A percentile compares a stretch with the other conserved stretches of the same genome.
phyloP scores from a whole-genome alignment of 2,329 filamentous ascomycete genomes.

The Fusarium sp. region DNA sequence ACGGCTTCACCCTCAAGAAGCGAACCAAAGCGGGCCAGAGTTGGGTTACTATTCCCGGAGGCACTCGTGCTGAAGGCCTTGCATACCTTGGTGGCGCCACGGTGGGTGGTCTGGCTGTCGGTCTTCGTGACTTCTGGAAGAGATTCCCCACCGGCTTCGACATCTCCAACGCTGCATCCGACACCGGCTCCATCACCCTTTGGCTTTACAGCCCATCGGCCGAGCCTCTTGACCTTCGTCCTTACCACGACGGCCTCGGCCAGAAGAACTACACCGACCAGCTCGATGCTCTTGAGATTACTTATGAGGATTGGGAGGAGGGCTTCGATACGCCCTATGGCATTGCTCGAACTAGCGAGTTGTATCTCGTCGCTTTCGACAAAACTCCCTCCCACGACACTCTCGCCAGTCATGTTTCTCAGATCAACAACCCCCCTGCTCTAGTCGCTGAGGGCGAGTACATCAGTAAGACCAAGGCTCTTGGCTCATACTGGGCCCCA shows the following conservation, averaged over 20 bases:
- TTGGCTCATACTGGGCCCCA: slow-evolving; percentile 66
- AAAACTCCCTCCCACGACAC: slow-evolving; percentile 61
- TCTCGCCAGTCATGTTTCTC: slow-evolving; percentile 56
- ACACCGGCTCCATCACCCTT: slow-evolving; percentile 64
- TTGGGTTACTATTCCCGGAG: slow-evolving; percentile 69
- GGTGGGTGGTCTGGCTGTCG: slow-evolving; percentile 67
- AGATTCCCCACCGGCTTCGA: slow-evolving; percentile 69
- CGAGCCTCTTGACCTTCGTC: slow-evolving; percentile 65
- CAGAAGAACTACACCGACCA: slow-evolving; percentile 67
- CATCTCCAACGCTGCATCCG: slow-evolving; percentile 60
- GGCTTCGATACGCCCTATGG: slow-evolving; percentile 67
- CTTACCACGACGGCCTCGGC: slow-evolving; percentile 68
- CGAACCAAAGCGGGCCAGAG: slow-evolving; percentile 66
- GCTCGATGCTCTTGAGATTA: slow-evolving; percentile 69
- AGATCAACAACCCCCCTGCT: slow-evolving; percentile 64
- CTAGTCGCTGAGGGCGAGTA: slow-evolving; percentile 60
- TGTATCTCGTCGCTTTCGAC: slow-evolving; percentile 64
- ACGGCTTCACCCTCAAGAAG: slow-evolving; percentile 71
- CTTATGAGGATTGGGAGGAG: slow-evolving; percentile 70
- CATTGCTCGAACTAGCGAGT: slow-evolving; percentile 67
- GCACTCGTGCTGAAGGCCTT: slow-evolving; percentile 65
- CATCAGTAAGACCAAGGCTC: slow-evolving; percentile 62
- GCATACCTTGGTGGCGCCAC: slow-evolving; percentile 69
- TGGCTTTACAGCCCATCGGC: slow-evolving; percentile 71
- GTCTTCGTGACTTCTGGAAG: slow-evolving; percentile 72